phyloP scores from a whole-genome alignment of 768 basidiomycete species.

The Candolleomyces aberdarensis region DNA sequence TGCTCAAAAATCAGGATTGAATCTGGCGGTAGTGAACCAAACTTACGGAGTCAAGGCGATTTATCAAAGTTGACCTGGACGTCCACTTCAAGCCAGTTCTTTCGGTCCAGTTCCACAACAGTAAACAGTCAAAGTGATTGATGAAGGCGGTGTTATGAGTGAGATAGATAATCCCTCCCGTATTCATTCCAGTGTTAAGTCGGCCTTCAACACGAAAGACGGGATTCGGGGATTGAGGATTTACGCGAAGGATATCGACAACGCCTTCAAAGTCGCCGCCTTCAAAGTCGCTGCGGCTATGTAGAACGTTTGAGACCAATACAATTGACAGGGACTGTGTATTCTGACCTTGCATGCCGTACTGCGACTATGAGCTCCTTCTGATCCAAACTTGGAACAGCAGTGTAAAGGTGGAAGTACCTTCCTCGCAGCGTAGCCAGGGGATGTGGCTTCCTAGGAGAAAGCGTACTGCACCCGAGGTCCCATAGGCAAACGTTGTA shows the following conservation, averaged over 20 bases:
- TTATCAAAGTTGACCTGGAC: not conserved
- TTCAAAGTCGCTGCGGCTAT: not conserved
- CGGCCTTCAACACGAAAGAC: no score
- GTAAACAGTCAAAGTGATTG: not conserved
- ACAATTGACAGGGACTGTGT: not conserved
- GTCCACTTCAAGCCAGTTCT: not conserved
- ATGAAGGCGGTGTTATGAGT: not conserved
- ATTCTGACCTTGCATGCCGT: not conserved
- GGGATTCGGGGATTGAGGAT: no score
- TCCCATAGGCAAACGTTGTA: conserved; percentile 5
- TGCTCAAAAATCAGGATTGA: no score
- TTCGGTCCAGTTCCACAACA: not conserved
- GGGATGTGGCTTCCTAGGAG: not conserved
- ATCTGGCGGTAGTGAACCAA: not conserved
- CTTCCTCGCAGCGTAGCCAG: not conserved
- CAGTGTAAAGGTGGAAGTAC: not conserved
- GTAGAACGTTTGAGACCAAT: not conserved
- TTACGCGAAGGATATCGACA: not conserved
- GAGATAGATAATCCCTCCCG: not conserved
- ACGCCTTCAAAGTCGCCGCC: not conserved
- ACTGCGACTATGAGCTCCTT: not conserved
- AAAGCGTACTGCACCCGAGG: not conserved
- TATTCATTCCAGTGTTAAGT: not conserved
- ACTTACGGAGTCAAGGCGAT: not conserved
- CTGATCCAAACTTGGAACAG: not conserved